Evolutionary conservation across 352 stramenopile species (phyloP).

Genomic region (Phytopythium cucurbitacearum): DNA sequence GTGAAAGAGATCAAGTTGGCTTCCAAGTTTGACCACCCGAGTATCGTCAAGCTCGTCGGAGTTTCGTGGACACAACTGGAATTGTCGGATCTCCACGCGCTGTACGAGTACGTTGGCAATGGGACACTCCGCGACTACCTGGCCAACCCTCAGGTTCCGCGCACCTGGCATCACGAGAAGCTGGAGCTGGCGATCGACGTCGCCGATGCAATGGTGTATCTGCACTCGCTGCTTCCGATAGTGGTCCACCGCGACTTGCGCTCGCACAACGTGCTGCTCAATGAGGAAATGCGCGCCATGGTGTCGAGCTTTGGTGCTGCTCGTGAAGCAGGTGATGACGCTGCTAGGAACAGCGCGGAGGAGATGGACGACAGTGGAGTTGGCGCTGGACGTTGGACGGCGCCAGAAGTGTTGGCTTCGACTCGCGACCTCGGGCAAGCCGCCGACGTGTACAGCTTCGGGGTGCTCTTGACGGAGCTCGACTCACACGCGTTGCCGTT

Average conservation of each 20-base stretch:
- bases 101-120: constrained; percentile 60
- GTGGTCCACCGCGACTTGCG: constrained; percentile 46
- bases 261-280: constrained; percentile 44
- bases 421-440: constrained; percentile 6
- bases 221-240: constrained; percentile 41
- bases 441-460: constrained; percentile 9
- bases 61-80: constrained; percentile 22
- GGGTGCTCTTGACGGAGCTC: constrained; percentile 4
- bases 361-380: constrained; percentile 2
- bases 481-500: constrained; percentile 4
- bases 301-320: constrained; percentile 14
- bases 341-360: neutral
- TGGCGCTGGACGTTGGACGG: neutral
- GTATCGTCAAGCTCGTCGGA: constrained; percentile 39
- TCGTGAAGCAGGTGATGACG: constrained; percentile 9
- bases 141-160: constrained; percentile 10
- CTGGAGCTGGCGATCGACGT: constrained; percentile 39
- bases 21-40: constrained; percentile 28
- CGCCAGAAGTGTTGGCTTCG: constrained; percentile 11
- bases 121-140: constrained; percentile 41
- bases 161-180: constrained; percentile 29
- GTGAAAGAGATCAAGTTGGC: constrained; percentile 54
- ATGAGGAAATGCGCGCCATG: constrained; percentile 16
- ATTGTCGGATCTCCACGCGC: constrained; percentile 21
- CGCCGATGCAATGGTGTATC: constrained; percentile 43